phyloP scores from a whole-genome alignment of 495 filamentous ascomycete species.

The Friedmanniomyces endolithicus region DNA sequence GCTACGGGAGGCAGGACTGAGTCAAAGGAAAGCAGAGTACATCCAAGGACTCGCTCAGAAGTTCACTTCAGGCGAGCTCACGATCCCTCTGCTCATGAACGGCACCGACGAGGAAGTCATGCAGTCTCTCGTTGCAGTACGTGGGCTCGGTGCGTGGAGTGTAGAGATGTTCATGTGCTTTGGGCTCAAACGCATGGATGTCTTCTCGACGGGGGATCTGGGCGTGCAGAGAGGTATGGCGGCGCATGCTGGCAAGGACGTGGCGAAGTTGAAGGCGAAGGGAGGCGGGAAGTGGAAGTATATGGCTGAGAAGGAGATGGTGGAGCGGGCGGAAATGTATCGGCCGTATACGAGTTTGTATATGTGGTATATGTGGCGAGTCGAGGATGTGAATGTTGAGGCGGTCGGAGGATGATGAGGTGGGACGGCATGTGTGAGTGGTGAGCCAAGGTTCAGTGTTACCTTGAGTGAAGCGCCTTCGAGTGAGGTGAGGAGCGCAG shows the following conservation, averaged over 20 bases:
- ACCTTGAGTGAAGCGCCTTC: too few species aligned
- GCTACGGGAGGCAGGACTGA: slow-evolving; percentile 75
- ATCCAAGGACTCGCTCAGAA: slow-evolving; percentile 71
- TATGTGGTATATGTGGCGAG: slow-evolving; percentile 90
- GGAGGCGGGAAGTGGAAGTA: slow-evolving; percentile 92
- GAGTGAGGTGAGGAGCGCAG: too few species aligned
- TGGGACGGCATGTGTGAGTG: too few species aligned
- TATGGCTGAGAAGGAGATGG: slow-evolving; percentile 87
- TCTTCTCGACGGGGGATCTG: slow-evolving; percentile 85
- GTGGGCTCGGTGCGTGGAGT: slow-evolving; percentile 79
- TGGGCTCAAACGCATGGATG: slow-evolving; percentile 78
- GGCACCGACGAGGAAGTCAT: slow-evolving; percentile 80
- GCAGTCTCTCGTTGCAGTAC: slow-evolving; percentile 66
- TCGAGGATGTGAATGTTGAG: slow-evolving; percentile 39
- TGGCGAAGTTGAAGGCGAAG: slow-evolving; percentile 69
- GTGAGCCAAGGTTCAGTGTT: too few species aligned
- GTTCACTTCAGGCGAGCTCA: slow-evolving; percentile 62
- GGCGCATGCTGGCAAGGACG: slow-evolving; percentile 68
- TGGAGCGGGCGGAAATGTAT: slow-evolving; percentile 66
- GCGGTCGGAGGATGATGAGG: neutral
- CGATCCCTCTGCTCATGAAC: slow-evolving; percentile 56
- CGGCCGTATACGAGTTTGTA: slow-evolving; percentile 67
- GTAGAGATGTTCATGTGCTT: slow-evolving; percentile 98
- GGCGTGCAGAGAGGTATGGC: slow-evolving; percentile 94
- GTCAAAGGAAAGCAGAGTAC: slow-evolving; percentile 89